Evolutionary conservation across 2,329 filamentous ascomycete genomes (phyloP).

Genomic region (Trichothecium roseum): DNA sequence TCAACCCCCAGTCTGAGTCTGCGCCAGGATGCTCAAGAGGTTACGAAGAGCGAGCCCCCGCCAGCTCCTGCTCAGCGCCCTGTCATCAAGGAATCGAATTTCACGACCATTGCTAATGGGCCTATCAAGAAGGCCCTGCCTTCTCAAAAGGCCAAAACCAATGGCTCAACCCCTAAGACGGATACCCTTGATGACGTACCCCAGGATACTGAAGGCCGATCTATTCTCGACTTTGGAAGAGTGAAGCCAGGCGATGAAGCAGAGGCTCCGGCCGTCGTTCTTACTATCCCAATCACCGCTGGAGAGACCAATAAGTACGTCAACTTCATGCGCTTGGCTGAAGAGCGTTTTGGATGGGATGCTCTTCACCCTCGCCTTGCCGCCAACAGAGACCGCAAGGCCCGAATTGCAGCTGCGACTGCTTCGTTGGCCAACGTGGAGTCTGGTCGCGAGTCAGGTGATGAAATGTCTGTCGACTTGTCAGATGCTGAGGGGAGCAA

Average conservation of each 20-base stretch:
- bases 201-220: constrained; percentile 34
- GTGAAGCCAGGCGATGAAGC: constrained; percentile 48
- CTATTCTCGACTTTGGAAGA: constrained; percentile 52
- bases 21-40: constrained; percentile 19
- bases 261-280: constrained; percentile 65
- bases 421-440: constrained; percentile 71
- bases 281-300: constrained; percentile 64
- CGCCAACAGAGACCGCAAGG: constrained; percentile 76
- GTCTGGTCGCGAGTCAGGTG: constrained; percentile 56
- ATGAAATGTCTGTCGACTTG: constrained; percentile 76
- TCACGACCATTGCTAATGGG: constrained; percentile 28
- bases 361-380: constrained; percentile 86
- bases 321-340: constrained; percentile 89
- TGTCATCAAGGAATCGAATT: constrained; percentile 26
- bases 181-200: constrained; percentile 35
- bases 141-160: constrained; percentile 32
- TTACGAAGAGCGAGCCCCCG: constrained; percentile 27
- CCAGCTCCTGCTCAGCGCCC: constrained; percentile 20
- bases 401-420: constrained; percentile 80
- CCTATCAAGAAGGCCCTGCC: constrained; percentile 35
- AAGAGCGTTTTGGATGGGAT: constrained; percentile 89
- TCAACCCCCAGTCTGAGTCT: constrained; percentile 23
- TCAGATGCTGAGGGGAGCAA: constrained; percentile 73
- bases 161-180: constrained; percentile 36
- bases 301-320: constrained; percentile 83